Evolutionary conservation across 345 rosid species (phyloP), one percentile per base, ranked within the genome.

Genomic region (Erysimum cheiranthoides): DNA sequence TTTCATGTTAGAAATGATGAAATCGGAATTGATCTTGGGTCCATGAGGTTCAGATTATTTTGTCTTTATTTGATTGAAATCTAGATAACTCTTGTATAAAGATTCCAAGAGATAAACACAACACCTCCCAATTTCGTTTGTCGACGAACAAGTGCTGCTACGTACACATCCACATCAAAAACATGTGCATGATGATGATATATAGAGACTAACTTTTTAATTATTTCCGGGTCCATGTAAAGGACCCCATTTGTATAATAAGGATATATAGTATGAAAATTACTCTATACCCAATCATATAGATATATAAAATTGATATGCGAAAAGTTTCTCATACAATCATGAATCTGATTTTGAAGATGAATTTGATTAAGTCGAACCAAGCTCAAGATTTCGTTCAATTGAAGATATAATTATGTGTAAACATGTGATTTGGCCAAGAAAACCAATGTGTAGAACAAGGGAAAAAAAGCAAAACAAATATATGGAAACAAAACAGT

Each of bases 131-230:
- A 70, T 70, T 71, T 76, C 42, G 51, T 53, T 76, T 76, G 75
- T 76, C 80, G 51, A 74, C 78, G 51, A 76, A 61, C 50, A 62
- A 76, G 75, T 76, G 79, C 56, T 68, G 45, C 45, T 18, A 67
- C 54, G 57, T 61, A 76, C 75, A 76, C 75, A 76, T 76, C 71
- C 59, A 62, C 80, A 76, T 76, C 75, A 70, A 52, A 60, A 61
- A 40, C 74, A 76, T 49, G 78, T 75, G 74, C 31, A 40, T 61
- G 63, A 68, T 75, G 49, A 75, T 67, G 68, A 68, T 61, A n/a
- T 34, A 68, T 61, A 31, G n/a, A 42, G 70, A 68, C 70, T 76
- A 30, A 40, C 16, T 10, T 60, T n/a, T 38, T n/a, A n/a, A n/a
- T 14, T 51, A 32, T 70, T 50, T 40, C 46, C 32, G 56, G 69